Base-by-base conservation (phyloP, 768 basidiomycete genomes). In the Boletus sp. region DNA sequence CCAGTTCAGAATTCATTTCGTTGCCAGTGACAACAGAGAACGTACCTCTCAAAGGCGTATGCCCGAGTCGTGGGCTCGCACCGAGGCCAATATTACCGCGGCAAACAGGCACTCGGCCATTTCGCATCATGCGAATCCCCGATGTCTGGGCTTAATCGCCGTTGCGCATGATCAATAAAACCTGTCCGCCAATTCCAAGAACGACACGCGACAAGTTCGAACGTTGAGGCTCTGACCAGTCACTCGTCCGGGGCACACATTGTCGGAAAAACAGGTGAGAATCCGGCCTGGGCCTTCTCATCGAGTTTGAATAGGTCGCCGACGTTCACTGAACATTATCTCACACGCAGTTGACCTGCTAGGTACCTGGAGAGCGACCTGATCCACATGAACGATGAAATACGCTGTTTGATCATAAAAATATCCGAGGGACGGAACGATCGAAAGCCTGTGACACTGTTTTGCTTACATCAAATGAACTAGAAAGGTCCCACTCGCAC, bases 121-220 rank as follows among this genome's bases (percentile, higher is more conserved):
- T 32, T 37, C 51, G 54, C 47, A 54, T 39, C 47, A 48, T 56
- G 66, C 55, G 67, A 64, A 67, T 67, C 66, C 66, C 61, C 59
- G 59, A 57, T 43, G 41, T 46, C 34, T 54, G 55, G 43, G 42
- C 45, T 50, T 48, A 63, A 61, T 66, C 59, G 54, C 67, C 64
- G 67, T 57, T 50, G 32, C 50, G 35, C 42, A 33, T 51, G 40
- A 45, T 37, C 55, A 41, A 57, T n/a, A 45, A 35, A 50, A 53
- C 40, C 27, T 34, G 33, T 11, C 33, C 41, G 30, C 35, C 49
- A 53, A 56, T 37, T 47, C 55, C 32, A 56, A 32, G 43, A 27
- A 48, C 27, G 29, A 65, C 38, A 53, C 58, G 49, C 23, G 42
- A 40, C 51, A 50, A 15, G 50, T 47, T 55, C n/a, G n/a, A n/a